phyloP scores from a whole-genome alignment of 75 land plant species.

The Selaginella moellendorffii region DNA sequence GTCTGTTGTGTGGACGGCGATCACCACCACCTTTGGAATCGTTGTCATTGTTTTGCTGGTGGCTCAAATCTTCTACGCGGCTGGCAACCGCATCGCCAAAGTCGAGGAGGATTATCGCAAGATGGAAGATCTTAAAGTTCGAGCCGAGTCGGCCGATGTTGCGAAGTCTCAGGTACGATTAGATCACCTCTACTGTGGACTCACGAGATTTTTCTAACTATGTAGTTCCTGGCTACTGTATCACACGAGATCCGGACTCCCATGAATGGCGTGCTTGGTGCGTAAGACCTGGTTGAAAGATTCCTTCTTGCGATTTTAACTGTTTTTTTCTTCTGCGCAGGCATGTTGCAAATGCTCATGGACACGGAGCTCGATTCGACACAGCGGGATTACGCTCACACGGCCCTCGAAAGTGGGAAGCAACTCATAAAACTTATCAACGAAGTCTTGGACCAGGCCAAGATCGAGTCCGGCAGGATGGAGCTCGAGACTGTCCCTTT shows the following conservation, averaged over 20 bases:
- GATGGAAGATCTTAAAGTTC: conserved; percentile 60
- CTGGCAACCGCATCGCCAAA: conserved; percentile 48
- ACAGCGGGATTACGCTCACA: conserved; percentile 70
- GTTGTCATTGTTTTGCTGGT: conserved; percentile 48
- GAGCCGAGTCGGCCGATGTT: conserved; percentile 79
- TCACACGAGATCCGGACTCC: conserved; percentile 99
- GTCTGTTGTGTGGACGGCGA: conserved; percentile 47
- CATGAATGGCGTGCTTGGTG: conserved; percentile 97
- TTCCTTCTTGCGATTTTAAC: too few relatives aligned
- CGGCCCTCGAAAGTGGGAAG: conserved; percentile 87
- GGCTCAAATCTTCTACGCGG: conserved; percentile 48
- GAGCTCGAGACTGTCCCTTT: conserved; percentile 75
- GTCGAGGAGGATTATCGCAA: conserved; percentile 57
- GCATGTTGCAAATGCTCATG: conserved; percentile 89
- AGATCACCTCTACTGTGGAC: too few relatives aligned
- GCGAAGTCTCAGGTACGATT: conserved; percentile 92
- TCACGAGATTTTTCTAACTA: not conserved
- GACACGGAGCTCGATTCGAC: conserved; percentile 70
- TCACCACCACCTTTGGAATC: conserved; percentile 34
- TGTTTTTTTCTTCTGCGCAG: conserved; percentile 35
- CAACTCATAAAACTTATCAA: conserved; percentile 69
- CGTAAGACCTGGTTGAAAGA: conserved; percentile 10
- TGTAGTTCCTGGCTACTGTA: conserved; percentile 92
- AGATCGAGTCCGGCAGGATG: conserved; percentile 85
- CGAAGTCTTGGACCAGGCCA: conserved; percentile 88